Conservation (phyloP, 257 asterid genomes). For the Przewalskia tangutica region DNA sequence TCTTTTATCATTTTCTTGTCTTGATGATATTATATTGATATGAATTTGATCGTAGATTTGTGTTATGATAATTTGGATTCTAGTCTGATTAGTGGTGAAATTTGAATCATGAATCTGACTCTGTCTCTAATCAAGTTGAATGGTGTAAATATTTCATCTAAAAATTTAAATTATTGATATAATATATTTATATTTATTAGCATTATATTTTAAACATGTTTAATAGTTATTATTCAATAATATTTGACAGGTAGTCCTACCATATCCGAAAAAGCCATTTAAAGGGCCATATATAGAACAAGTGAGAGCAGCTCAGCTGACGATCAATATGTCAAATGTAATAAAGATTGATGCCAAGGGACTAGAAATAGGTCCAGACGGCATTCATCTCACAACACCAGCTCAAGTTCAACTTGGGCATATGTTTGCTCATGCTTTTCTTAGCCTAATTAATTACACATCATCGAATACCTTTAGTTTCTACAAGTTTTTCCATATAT, state of each 20-base stretch:
- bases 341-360: slow-evolving; percentile 57
- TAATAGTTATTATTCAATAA: neutral
- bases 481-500: neutral
- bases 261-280: neutral
- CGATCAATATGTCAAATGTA: slow-evolving; percentile 32
- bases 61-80: neutral
- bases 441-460: neutral
- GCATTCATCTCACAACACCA: slow-evolving; percentile 40
- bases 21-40: neutral
- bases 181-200: neutral
- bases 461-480: neutral
- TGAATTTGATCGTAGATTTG: neutral
- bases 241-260: neutral
- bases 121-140: neutral
- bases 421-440: slow-evolving; percentile 39
- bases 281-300: slow-evolving; percentile 31
- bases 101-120: neutral
- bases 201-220: too few species aligned
- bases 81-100: neutral
- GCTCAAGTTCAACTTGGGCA: slow-evolving; percentile 51
- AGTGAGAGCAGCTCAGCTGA: slow-evolving; percentile 52
- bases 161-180: neutral
- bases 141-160: neutral
- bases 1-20: neutral
- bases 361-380: slow-evolving; percentile 26